Conservation (phyloP, 345 rosid genomes). For the Euclidium syriacum region DNA sequence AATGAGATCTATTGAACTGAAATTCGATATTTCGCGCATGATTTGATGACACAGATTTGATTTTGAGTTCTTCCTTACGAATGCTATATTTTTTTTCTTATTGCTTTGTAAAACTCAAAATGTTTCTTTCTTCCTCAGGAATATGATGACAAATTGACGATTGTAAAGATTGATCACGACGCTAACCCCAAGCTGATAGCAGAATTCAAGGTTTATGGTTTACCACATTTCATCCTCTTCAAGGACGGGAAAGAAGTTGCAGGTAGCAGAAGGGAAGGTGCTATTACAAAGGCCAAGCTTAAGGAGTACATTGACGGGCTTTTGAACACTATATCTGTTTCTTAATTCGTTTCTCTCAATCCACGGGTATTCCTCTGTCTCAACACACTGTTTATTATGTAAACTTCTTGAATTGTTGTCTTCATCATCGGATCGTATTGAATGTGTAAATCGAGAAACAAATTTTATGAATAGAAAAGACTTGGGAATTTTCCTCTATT, state of each 20-base stretch:
- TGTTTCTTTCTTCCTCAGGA: conserved; percentile 31
- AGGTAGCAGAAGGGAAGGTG: conserved; percentile 84
- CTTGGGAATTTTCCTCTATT: neutral
- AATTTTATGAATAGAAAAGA: neutral
- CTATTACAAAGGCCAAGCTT: conserved; percentile 72
- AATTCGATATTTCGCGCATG: neutral
- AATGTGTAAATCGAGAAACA: conserved; percentile 13
- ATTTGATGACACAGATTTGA: neutral
- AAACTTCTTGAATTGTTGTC: neutral
- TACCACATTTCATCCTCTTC: conserved; percentile 73
- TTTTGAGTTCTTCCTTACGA: neutral
- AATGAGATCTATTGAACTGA: neutral
- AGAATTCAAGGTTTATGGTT: conserved; percentile 71
- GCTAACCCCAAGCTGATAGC: conserved; percentile 59
- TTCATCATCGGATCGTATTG: neutral
- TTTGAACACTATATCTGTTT: conserved; percentile 43
- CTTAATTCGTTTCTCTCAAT: conserved; percentile 32
- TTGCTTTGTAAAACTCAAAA: neutral
- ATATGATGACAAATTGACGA: conserved; percentile 53
- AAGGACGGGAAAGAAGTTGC: conserved; percentile 68
- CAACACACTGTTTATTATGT: conserved; percentile 15
- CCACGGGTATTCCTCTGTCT: conserved; percentile 11
- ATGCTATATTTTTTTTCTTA: neutral
- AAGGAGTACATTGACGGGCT: conserved; percentile 60
- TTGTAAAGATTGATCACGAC: conserved; percentile 80